These are phyloP conservation scores for Sherardia arvensis DNA, from an alignment of 257 asterid species.

Conservation along the genomic window DNA sequence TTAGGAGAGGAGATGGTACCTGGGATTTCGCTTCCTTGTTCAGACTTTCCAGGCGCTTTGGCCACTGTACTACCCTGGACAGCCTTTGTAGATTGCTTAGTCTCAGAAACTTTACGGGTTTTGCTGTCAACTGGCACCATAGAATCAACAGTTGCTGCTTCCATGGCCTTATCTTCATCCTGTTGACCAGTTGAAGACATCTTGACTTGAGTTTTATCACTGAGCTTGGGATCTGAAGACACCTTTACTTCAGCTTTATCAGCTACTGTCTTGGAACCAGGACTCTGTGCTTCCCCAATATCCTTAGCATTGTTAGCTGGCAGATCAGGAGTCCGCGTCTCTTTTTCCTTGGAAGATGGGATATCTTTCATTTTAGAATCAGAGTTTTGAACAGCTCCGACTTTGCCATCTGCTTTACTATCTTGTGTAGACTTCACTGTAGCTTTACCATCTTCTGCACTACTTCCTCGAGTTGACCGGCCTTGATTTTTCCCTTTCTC, in stretches of 20 bases:
- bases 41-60: constrained; percentile 13
- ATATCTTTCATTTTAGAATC: constrained; percentile 43
- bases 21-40: constrained; percentile 29
- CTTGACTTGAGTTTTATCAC: constrained; percentile 20
- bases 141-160: constrained; percentile 27
- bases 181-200: constrained; percentile 29
- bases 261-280: constrained; percentile 30
- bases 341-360: constrained; percentile 31
- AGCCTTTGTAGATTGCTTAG: constrained; percentile 33
- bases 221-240: constrained; percentile 31
- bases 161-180: constrained; percentile 25
- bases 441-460: constrained; percentile 52
- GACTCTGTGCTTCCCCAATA: constrained; percentile 22
- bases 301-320: constrained; percentile 35
- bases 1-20: constrained; percentile 21
- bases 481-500: constrained; percentile 53
- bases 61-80: constrained; percentile 18
- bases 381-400: constrained; percentile 25
- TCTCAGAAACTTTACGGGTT: constrained; percentile 13
- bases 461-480: constrained; percentile 40
- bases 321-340: constrained; percentile 24
- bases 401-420: constrained; percentile 38
- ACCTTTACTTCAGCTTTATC: constrained; percentile 24
- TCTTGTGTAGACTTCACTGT: constrained; percentile 33
- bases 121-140: constrained; percentile 20